Evolutionary conservation across 305 asterid species (phyloP).

Genomic region (Fraxinus angustifolia): DNA sequence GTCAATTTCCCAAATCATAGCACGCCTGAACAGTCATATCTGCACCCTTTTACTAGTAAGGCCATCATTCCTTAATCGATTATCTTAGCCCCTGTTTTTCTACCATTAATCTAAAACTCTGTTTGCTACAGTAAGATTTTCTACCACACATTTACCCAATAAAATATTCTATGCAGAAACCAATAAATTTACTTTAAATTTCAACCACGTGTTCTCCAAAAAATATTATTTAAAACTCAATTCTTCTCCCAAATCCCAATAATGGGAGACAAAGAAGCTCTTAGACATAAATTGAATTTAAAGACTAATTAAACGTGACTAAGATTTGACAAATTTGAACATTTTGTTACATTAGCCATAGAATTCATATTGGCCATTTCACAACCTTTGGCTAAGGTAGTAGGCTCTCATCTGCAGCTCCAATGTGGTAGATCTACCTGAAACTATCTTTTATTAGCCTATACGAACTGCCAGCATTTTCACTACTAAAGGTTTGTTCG

Average conservation of each 20-base stretch:
- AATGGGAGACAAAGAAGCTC: too few species aligned
- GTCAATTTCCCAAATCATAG: background rate
- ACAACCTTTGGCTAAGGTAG: background rate
- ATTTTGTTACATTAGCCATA: background rate
- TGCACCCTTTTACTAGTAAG: background rate
- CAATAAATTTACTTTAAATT: too few species aligned
- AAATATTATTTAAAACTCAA: too few species aligned
- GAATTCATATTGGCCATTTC: background rate
- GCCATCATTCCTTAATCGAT: background rate
- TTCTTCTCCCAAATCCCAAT: too few species aligned
- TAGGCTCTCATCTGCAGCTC: background rate
- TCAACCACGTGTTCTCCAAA: too few species aligned
- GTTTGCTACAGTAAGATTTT: too few species aligned
- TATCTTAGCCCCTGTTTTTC: background rate
- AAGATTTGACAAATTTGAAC: too few species aligned
- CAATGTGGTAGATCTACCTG: background rate
- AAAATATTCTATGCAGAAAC: too few species aligned
- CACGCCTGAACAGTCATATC: background rate
- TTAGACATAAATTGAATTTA: background rate
- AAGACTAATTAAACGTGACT: background rate
- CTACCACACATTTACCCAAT: too few species aligned
- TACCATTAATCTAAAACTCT: too few species aligned
- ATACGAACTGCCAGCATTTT: background rate
- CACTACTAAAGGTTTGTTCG: background rate
- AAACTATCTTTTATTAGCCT: background rate